Conservation (phyloP, 495 filamentous ascomycete genomes). For the Rostrohypoxylon terebratum region DNA sequence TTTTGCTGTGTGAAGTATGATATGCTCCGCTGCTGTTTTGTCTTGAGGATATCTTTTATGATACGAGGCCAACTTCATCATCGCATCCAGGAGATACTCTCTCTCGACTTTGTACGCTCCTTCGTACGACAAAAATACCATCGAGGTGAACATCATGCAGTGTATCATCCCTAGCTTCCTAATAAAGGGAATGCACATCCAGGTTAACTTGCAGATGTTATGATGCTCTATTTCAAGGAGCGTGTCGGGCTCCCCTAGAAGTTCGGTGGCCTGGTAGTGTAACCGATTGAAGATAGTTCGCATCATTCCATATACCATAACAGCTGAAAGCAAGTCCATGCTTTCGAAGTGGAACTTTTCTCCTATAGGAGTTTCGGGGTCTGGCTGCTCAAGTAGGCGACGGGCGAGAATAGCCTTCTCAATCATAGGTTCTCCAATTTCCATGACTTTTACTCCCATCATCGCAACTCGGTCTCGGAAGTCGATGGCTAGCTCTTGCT, state of each 20-base stretch:
- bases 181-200: constrained; percentile 38
- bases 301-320: constrained; percentile 32
- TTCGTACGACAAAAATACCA: constrained; percentile 28
- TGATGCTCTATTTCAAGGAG: constrained; percentile 15
- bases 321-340: constrained; percentile 19
- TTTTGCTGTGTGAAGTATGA: constrained; percentile 19
- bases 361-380: constrained; percentile 17
- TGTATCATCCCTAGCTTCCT: constrained; percentile 8
- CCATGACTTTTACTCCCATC: constrained; percentile 1
- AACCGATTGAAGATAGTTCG: constrained; percentile 25
- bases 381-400: constrained; percentile 12
- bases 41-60: constrained; percentile 20
- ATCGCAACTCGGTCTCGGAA: constrained; percentile 7
- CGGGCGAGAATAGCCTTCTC: background rate
- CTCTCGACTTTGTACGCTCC: constrained; percentile 23
- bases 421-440: constrained; percentile 15
- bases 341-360: constrained; percentile 25
- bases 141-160: background rate
- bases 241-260: constrained; percentile 13
- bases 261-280: background rate
- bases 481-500: constrained; percentile 5
- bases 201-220: constrained; percentile 14
- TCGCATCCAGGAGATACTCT: constrained; percentile 25
- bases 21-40: background rate
- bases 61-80: constrained; percentile 10